A percentile compares a stretch with the other conserved stretches of the same genome.
phyloP scores from a whole-genome alignment of 1,284 basidiomycete genomes.

The Leccinum colubrinum region DNA sequence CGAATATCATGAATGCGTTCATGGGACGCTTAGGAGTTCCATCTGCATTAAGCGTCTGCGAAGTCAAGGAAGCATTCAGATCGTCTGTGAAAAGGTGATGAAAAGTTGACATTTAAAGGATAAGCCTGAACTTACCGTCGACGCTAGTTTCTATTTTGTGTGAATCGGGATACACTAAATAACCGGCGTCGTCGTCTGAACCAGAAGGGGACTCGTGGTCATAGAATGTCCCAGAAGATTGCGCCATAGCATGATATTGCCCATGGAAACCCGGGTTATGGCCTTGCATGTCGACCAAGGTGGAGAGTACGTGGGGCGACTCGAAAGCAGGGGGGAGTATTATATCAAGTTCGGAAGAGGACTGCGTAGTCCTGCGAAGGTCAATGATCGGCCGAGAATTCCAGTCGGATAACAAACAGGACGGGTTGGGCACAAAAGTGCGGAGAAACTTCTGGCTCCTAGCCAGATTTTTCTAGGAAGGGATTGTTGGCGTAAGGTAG shows the following conservation, averaged over 20 bases:
- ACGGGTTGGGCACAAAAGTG: constrained; percentile 21
- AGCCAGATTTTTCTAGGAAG: constrained; percentile 27
- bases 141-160: constrained; percentile 39
- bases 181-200: constrained; percentile 45
- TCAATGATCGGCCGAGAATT: constrained; percentile 27
- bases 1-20: constrained; percentile 91
- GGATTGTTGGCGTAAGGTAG: constrained; percentile 29
- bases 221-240: constrained; percentile 27
- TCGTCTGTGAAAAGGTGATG: constrained; percentile 39
- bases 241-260: constrained; percentile 23
- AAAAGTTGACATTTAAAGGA: constrained; percentile 10
- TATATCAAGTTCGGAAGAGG: constrained; percentile 12
- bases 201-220: constrained; percentile 46
- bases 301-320: constrained; percentile 4
- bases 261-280: constrained; percentile 18
- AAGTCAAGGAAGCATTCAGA: constrained; percentile 55
- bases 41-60: constrained; percentile 77
- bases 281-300: constrained; percentile 28
- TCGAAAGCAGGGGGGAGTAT: neutral
- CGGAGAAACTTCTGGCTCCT: constrained; percentile 12
- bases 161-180: constrained; percentile 34
- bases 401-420: constrained; percentile 31
- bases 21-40: constrained; percentile 84
- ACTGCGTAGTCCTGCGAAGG: constrained; percentile 16
- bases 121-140: constrained; percentile 39